Evolutionary conservation across 2,329 filamentous ascomycete genomes (phyloP), one percentile per base, ranked within the genome.

Genomic region (Coniochaeta sp.): DNA sequence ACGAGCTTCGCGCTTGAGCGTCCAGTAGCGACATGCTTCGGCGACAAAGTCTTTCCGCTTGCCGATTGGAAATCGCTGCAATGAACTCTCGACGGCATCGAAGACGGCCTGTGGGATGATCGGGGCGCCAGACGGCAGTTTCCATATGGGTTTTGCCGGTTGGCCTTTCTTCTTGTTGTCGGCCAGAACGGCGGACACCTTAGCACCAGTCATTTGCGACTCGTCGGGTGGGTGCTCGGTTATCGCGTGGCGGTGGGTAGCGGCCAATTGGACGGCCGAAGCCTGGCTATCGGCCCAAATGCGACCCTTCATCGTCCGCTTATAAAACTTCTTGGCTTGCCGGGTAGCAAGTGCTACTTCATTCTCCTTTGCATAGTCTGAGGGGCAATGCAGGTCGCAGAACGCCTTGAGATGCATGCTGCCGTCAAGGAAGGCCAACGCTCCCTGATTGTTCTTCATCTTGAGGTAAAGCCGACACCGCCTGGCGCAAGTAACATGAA

Each of bases 21-120:
- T 98, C 95, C 95, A 99, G 75, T 98, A 99, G 67, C 91, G 92
- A 76, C 93, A 98, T 1, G 90, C 90, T 73, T 97, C 93, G 60
- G 91, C 89, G 2, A 96, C 88, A 72, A 91, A 99, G 62, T 97
- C 93, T 70, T 96, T 96, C 58, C 92, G 86, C 71, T 95, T 96
- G 32, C 89, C 86, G 61, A 86, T 77, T 38, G 85, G 85, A 71
- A 98, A 98, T 55, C 91, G 87, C 63, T 88, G 85, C 36, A 99
- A 81, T 0, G 93, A 90, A 52, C 85, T 85, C 66, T 96, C 90
- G 24, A 99, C 91, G 30, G 89, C 87, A 65, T 93, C 89, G 63
- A 92, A 92, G 3, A 98, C 89, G 2, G 90, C 87, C 65, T 93
- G 88, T 0, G 95, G 95, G 55, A 99, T 93, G 8, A 99, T 90